phyloP scores from a whole-genome alignment of 208 protist species.

The Tritrichomonas musculus region DNA sequence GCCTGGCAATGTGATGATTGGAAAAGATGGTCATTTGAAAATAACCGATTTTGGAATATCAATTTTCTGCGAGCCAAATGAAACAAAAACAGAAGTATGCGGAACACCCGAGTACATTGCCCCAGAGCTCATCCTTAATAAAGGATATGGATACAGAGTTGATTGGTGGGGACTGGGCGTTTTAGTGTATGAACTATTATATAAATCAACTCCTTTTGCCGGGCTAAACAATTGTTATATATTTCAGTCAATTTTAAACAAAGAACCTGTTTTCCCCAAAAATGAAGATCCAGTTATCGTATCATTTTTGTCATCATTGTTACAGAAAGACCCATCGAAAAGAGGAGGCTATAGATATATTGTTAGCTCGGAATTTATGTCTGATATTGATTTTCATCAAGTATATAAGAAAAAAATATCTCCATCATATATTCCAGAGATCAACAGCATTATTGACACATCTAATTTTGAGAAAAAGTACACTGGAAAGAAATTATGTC shows the following conservation, averaged over 20 bases:
- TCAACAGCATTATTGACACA: no score
- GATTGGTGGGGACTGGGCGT: neutral
- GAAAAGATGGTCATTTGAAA: constrained; percentile 47
- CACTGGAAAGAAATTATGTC: no score
- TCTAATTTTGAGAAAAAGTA: no score
- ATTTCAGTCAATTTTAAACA: constrained; percentile 57
- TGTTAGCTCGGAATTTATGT: constrained; percentile 30
- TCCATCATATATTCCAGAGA: constrained; percentile 35
- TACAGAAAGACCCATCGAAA: constrained; percentile 32
- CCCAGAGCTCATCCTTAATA: constrained; percentile 21
- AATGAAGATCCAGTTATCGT: constrained; percentile 46
- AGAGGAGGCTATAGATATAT: constrained; percentile 36
- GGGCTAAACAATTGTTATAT: constrained; percentile 39
- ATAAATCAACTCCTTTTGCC: neutral
- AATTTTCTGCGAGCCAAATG: neutral
- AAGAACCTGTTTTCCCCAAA: constrained; percentile 44
- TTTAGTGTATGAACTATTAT: neutral
- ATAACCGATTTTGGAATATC: constrained; percentile 63
- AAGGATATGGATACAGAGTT: neutral
- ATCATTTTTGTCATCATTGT: neutral
- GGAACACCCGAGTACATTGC: constrained; percentile 62
- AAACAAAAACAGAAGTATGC: constrained; percentile 59
- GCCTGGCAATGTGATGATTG: constrained; percentile 60
- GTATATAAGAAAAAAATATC: constrained; percentile 29
- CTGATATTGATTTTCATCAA: constrained; percentile 35